Evolutionary conservation across 163 green algal species (phyloP).

Genomic region (Chloroidium sp.): DNA sequence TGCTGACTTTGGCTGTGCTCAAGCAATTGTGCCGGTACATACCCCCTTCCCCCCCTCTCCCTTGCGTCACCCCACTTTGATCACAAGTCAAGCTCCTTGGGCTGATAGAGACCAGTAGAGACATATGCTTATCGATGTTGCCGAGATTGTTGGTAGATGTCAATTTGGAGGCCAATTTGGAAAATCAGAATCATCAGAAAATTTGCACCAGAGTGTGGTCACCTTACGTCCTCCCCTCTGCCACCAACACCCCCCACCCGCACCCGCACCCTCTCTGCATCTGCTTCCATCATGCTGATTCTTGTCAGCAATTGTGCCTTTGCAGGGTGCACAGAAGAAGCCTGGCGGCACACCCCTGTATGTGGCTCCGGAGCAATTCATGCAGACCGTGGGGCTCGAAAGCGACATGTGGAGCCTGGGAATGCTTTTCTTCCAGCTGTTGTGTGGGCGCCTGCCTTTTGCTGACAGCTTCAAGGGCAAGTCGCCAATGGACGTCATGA

Average conservation of each 20-base stretch:
- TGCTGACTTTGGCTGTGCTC: slow-evolving; percentile 29
- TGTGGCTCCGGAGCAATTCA: slow-evolving; percentile 25
- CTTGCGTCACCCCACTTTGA: neutral
- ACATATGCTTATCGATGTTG: too few species aligned
- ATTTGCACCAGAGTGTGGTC: too few species aligned
- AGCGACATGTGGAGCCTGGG: slow-evolving; percentile 64
- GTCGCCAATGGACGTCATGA: neutral
- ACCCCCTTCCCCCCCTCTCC: neutral
- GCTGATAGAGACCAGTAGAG: too few species aligned
- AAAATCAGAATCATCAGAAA: too few species aligned
- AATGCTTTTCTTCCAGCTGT: slow-evolving; percentile 75
- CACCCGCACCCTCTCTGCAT: too few species aligned
- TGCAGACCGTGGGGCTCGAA: slow-evolving; percentile 46
- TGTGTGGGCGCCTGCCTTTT: slow-evolving; percentile 29
- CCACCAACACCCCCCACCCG: too few species aligned
- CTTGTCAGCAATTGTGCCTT: too few species aligned
- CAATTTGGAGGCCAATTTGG: too few species aligned
- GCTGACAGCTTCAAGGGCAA: slow-evolving; percentile 3
- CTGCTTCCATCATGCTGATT: too few species aligned
- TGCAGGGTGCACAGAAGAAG: slow-evolving; percentile 6
- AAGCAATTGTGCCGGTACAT: slow-evolving; percentile 8
- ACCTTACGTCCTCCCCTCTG: too few species aligned
- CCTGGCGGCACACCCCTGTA: slow-evolving; percentile 22
- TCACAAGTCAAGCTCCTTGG: too few species aligned
- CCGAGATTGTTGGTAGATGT: too few species aligned